These are phyloP conservation scores for Leishmania major DNA, from an alignment of 208 protist species.

Conservation along the genomic window DNA sequence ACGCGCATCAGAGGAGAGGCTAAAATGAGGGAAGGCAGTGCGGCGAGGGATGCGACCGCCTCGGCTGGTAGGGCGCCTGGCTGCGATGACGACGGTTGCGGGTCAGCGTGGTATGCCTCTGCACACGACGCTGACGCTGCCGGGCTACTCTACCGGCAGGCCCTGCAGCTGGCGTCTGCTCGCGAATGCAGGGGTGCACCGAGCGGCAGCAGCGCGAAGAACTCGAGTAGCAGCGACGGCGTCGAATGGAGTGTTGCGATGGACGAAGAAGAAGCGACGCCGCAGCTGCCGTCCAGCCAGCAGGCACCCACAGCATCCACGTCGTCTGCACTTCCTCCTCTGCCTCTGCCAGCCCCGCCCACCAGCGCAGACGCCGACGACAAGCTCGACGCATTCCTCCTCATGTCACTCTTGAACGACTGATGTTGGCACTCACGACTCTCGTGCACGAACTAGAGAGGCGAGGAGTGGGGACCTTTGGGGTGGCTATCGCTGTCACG, in stretches of 20 bases:
- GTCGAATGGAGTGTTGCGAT: background rate
- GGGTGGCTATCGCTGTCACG: background rate
- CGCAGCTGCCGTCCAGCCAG: background rate
- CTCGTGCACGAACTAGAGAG: background rate
- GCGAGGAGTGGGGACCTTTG: background rate
- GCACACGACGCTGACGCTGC: constrained; percentile 17
- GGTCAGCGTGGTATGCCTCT: background rate
- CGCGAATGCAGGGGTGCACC: background rate
- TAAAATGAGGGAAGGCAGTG: background rate
- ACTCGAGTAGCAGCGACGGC: background rate
- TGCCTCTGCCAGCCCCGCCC: background rate
- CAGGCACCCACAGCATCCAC: background rate
- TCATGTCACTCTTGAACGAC: constrained; percentile 27
- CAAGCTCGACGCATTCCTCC: constrained; percentile 26
- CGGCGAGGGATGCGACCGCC: background rate
- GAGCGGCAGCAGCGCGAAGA: background rate
- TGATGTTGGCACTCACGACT: background rate
- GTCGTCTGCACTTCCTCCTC: background rate
- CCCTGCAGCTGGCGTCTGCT: constrained; percentile 5
- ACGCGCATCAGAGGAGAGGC: background rate
- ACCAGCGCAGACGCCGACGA: constrained; percentile 14
- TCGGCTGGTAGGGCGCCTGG: background rate
- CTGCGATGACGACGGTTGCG: background rate
- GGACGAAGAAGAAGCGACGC: background rate
- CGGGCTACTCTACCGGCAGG: constrained; percentile 17